Conservation (phyloP, 169 alveolate genomes). For the Plasmodium adleri region DNA sequence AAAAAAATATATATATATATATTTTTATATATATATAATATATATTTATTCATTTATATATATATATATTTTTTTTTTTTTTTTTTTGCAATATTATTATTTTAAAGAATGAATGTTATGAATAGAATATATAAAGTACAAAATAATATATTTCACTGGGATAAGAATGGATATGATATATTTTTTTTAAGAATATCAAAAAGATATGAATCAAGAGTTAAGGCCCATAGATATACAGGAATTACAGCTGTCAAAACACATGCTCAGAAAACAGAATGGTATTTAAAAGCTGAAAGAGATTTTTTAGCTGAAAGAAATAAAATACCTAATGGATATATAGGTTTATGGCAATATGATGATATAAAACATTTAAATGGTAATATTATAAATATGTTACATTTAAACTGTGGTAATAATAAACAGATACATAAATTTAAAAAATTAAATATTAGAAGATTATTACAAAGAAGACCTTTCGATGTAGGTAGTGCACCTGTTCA, state of each 20-base stretch:
- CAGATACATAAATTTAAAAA: slow-evolving; percentile 79
- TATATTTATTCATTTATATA: not conserved
- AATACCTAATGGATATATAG: slow-evolving; percentile 86
- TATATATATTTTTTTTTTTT: not conserved
- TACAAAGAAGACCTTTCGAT: slow-evolving; percentile 88
- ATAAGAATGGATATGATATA: not conserved
- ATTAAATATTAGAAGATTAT: slow-evolving; percentile 79
- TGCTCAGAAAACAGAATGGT: slow-evolving; percentile 92
- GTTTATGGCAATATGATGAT: slow-evolving; percentile 87
- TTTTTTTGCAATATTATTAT: not conserved
- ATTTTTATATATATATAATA: too few relatives aligned
- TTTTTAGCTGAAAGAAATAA: slow-evolving; percentile 88
- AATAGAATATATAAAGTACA: slow-evolving; percentile 13
- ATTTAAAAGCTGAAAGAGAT: slow-evolving; percentile 88
- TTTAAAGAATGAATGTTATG: slow-evolving; percentile 19
- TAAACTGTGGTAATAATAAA: slow-evolving; percentile 82
- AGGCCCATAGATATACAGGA: slow-evolving; percentile 87
- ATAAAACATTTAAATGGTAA: slow-evolving; percentile 80
- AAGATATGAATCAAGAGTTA: slow-evolving; percentile 84
- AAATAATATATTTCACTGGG: not conserved
- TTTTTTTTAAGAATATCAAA: slow-evolving; percentile 28
- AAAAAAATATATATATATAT: too few relatives aligned
- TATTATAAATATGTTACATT: slow-evolving; percentile 79
- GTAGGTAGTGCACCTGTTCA: slow-evolving; percentile 88
- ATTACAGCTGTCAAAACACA: slow-evolving; percentile 86